Base-by-base conservation (phyloP, 352 stramenopile species). In the Paralagenidium karlingii region DNA sequence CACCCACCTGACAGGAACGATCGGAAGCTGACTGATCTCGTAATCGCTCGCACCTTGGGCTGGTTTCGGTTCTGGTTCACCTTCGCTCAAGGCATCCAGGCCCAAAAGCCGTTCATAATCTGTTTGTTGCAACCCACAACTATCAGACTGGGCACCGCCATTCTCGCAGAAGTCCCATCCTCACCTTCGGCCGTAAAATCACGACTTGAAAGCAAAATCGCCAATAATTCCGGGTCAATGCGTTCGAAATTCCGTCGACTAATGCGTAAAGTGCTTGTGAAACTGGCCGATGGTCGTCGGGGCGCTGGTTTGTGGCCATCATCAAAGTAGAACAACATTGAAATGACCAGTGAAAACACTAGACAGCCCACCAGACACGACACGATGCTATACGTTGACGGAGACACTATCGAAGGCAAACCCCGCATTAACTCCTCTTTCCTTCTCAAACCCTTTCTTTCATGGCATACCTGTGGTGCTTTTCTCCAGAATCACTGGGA, bases 31-130 rank as follows among this genome's bases (percentile, higher is more conserved):
- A 38, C 57, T 43, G 27, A 90, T 90, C 37, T 85, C 59, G 3
- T 43, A 40, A 7, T 70, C 47, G 0, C 53, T 67, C 0, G 68
- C 74, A 10, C 77, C 68, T 3, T 79, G 47, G 1, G 45, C 45
- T 27, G 55, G 57, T n/a, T 68, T 63, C 9, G 49, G 45, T n/a
- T n/a, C n/a, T n/a, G n/a, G n/a, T n/a, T n/a, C n/a, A n/a, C n/a
- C n/a, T 45, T 74, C 55, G 31, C 71, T 82, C 36, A 82, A 57
- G 9, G 40, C 60, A 22, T 90, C 63, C 0, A 90, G 53, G 22
- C 66, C 52, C 57, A 88, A 61, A 21, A 88, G 50, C 2, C 63
- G 67, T 45, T 84, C 74, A 27, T 82, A 84, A 41, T 90, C 68
- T 81, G 27, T 16, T 2, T 13, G 16, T 19, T 0, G 4, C 21